phyloP scores from a whole-genome alignment of 1,139 yeast genomes.

The Suhomyces atakaporum region DNA sequence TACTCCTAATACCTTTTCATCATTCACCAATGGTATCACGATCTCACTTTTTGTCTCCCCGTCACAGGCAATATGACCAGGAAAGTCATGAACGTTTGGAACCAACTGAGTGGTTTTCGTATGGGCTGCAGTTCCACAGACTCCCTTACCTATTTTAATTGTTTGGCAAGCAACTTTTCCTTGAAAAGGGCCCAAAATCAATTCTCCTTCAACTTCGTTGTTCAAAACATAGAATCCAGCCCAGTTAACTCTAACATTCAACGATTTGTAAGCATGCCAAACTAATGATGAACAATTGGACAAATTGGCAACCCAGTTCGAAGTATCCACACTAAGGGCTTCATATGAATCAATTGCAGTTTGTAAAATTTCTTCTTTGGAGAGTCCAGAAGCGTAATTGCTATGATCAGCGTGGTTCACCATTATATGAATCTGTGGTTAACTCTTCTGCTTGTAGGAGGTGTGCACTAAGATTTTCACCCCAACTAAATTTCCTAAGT shows the following conservation, averaged over 20 bases:
- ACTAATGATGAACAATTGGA: slow-evolving; percentile 82
- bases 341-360: slow-evolving; percentile 60
- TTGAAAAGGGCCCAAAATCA: slow-evolving; percentile 89
- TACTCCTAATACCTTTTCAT: slow-evolving; percentile 62
- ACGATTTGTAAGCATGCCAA: slow-evolving; percentile 82
- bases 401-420: slow-evolving; percentile 65
- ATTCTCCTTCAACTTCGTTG: slow-evolving; percentile 35
- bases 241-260: slow-evolving; percentile 74
- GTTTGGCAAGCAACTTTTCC: slow-evolving; percentile 95
- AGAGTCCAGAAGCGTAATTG: slow-evolving; percentile 37
- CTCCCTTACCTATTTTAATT: slow-evolving; percentile 79
- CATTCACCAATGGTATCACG: slow-evolving; percentile 74
- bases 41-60: slow-evolving; percentile 92
- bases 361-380: slow-evolving; percentile 61
- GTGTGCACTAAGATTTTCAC: too few relatives aligned
- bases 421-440: too few relatives aligned
- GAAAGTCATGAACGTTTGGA: slow-evolving; percentile 70
- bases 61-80: slow-evolving; percentile 97
- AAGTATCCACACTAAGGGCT: slow-evolving; percentile 62
- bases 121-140: slow-evolving; percentile 84
- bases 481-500: neutral
- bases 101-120: slow-evolving; percentile 67
- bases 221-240: slow-evolving; percentile 79
- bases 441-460: too few relatives aligned
- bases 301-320: slow-evolving; percentile 86